A percentile compares a stretch with the other conserved stretches of the same genome.
phyloP scores from a whole-genome alignment of 148 eudicot genomes.

The Beta vulgaris region DNA sequence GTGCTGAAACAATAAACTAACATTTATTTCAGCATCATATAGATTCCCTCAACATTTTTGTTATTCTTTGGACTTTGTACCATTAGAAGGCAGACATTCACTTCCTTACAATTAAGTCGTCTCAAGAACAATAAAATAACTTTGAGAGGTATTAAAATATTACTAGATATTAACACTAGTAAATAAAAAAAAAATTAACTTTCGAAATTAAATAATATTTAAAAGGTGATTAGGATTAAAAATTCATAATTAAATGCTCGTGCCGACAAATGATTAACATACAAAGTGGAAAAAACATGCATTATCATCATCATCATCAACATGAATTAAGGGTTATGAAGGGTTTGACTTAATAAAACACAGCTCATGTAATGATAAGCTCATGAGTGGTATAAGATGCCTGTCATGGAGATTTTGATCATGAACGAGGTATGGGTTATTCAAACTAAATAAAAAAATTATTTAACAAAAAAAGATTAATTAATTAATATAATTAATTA shows the following conservation, averaged over 20 bases:
- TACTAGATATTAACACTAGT: not conserved
- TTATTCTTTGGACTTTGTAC: not conserved
- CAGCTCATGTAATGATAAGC: constrained; percentile 41
- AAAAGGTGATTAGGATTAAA: constrained; percentile 21
- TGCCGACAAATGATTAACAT: constrained; percentile 43
- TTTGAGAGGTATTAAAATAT: not conserved
- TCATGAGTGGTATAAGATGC: constrained; percentile 32
- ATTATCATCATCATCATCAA: constrained; percentile 23
- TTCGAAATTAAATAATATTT: too few relatives aligned
- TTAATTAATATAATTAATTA: not conserved
- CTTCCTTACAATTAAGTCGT: constrained; percentile 26
- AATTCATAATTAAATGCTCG: constrained; percentile 19
- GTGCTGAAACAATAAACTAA: constrained; percentile 3
- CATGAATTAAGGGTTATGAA: constrained; percentile 13
- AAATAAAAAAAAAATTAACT: constrained; percentile 1
- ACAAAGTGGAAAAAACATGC: constrained; percentile 39
- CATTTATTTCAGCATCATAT: constrained; percentile 22
- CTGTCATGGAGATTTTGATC: constrained; percentile 17
- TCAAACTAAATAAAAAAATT: not conserved
- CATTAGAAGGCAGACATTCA: constrained; percentile 28
- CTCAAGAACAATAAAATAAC: constrained; percentile 1
- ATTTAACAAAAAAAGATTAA: not conserved
- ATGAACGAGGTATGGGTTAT: constrained; percentile 17
- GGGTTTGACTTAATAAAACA: constrained; percentile 30
- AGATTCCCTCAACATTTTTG: constrained; percentile 24